phyloP scores from a whole-genome alignment of 257 asterid species.

The Nicotiana attenuata region DNA sequence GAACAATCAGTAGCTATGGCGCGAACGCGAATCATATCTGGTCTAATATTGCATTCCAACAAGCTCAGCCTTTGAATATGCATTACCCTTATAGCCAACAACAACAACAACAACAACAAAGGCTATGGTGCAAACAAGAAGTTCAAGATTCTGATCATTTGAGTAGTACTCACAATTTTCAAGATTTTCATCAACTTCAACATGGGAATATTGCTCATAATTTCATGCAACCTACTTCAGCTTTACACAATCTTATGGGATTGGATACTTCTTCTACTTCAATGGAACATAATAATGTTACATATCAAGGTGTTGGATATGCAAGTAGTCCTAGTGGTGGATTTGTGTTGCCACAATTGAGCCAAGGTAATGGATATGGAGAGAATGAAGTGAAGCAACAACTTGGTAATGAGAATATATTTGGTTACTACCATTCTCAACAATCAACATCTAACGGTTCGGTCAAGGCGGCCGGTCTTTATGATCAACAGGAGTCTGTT shows the following conservation, averaged over 20 bases:
- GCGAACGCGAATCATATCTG: conserved; percentile 22
- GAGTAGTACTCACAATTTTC: conserved; percentile 20
- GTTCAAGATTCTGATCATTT: conserved; percentile 21
- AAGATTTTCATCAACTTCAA: conserved; percentile 38
- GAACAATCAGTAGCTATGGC: conserved; percentile 24
- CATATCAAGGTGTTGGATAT: conserved; percentile 14
- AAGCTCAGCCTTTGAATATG: conserved; percentile 35
- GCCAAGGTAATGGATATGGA: conserved; percentile 23
- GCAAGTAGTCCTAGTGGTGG: conserved; percentile 16
- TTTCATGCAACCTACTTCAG: conserved; percentile 32
- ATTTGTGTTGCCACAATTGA: conserved; percentile 34
- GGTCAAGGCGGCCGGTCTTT: conserved; percentile 14
- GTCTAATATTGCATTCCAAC: conserved; percentile 64
- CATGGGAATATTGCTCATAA: conserved; percentile 31
- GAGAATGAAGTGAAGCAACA: conserved; percentile 22
- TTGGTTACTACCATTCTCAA: conserved; percentile 38
- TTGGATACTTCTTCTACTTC: conserved; percentile 32
- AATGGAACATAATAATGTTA: conserved; percentile 24
- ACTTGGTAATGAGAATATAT: conserved; percentile 31
- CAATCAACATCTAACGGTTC: conserved; percentile 21
- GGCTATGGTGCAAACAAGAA: conserved; percentile 72
- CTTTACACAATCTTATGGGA: conserved; percentile 45
- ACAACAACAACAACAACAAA: conserved; percentile 14
- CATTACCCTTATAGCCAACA: conserved; percentile 39
- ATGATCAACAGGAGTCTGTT: conserved; percentile 21